Evolutionary conservation across 495 filamentous ascomycete genomes (phyloP).

Genomic region (Trichocladium antarcticum): DNA sequence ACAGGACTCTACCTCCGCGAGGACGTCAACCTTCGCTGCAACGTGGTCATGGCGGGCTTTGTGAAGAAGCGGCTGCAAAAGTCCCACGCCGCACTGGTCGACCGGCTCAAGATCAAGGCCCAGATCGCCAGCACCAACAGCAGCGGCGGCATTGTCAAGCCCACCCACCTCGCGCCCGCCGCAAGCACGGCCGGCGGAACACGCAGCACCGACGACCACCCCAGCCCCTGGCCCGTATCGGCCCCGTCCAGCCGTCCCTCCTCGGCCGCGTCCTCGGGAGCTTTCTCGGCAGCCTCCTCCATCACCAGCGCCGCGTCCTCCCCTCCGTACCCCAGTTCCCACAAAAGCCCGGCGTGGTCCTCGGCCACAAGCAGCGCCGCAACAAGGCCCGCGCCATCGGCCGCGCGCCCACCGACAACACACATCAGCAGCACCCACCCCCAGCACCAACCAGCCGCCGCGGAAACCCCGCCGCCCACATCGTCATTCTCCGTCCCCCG

Average conservation of each 20-base stretch:
- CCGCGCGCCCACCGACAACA: background rate
- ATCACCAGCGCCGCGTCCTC: background rate
- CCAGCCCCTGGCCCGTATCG: background rate
- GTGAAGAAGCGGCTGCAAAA: constrained; percentile 68
- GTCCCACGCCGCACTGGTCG: constrained; percentile 54
- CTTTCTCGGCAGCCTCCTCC: constrained; percentile 1
- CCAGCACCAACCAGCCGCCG: background rate
- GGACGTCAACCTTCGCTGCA: constrained; percentile 68
- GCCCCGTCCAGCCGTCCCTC: constrained; percentile 3
- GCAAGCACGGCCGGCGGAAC: background rate
- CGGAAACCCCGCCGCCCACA: background rate
- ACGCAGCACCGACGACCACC: background rate
- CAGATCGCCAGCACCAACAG: constrained; percentile 14
- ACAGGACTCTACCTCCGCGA: constrained; percentile 63
- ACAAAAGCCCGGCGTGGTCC: constrained; percentile 3
- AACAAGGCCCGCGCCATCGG: background rate
- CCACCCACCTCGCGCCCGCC: background rate
- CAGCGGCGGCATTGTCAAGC: background rate
- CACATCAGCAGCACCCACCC: background rate
- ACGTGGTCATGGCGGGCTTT: constrained; percentile 57
- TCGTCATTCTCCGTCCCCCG: background rate
- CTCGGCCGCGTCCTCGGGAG: too few relatives aligned
- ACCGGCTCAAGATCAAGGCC: constrained; percentile 52
- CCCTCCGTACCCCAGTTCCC: constrained; percentile 3
- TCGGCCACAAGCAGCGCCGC: background rate